Evolutionary conservation across 2,329 filamentous ascomycete species (phyloP).

Genomic region (Zasmidium citrigriseum): DNA sequence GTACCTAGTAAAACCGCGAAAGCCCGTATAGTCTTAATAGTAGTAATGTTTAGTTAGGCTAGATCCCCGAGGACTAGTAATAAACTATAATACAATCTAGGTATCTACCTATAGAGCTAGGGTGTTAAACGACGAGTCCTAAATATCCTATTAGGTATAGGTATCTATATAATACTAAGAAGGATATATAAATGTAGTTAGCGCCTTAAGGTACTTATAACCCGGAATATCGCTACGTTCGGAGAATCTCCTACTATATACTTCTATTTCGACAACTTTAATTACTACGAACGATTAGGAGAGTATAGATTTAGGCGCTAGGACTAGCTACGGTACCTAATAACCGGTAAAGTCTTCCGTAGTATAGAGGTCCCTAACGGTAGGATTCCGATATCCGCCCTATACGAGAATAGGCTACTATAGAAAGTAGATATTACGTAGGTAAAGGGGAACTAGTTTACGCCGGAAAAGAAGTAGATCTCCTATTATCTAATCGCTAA

Average conservation of each 20-base stretch:
- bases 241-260: not conserved
- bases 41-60: not conserved
- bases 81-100: not conserved
- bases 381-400: not conserved
- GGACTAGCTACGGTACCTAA: not conserved
- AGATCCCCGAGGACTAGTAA: not conserved
- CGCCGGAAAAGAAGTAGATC: not conserved
- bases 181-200: not conserved
- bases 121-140: not conserved
- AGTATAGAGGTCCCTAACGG: not conserved
- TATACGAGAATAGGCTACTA: not conserved
- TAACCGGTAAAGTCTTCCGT: not conserved
- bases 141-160: not conserved
- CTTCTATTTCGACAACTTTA: not conserved
- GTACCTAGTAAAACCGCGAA: not conserved
- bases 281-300: not conserved
- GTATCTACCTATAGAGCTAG: not conserved
- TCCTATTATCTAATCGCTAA: not conserved
- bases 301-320: not conserved
- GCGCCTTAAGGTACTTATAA: not conserved
- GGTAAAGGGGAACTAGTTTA: not conserved
- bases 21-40: not conserved
- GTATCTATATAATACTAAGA: not conserved
- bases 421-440: not conserved
- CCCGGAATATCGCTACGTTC: no score